Base-by-base conservation (phyloP, 2,329 filamentous ascomycete species). In the Phoma sp. region DNA sequence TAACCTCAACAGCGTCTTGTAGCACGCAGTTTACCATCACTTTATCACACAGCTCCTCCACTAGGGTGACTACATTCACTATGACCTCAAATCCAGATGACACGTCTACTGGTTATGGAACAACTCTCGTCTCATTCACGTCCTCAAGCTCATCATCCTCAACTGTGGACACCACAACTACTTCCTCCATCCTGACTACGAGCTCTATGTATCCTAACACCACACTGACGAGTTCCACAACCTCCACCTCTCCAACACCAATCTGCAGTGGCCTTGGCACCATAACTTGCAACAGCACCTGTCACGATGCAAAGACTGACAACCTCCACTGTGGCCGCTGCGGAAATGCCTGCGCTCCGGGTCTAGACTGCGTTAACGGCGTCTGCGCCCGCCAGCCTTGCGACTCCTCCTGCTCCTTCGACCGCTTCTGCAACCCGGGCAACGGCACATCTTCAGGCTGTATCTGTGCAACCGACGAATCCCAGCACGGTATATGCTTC, bases 321-420 rank as follows among this genome's bases (percentile, higher is more conserved):
- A 12, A 55, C 13, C 17, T 51, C 2, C 69, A 74, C 53, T 75
- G 71, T 45, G 68, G 69, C 10, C 48, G 55, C 10, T 74, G 70
- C 50, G 59, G 56, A 44, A 72, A 66, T 32, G 17, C 25, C 5
- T 75, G 73, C 51, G 44, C 58, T 2, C 19, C 39, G 2, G 65
- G 62, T 6, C 61, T 55, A 19, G 38, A 49, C 13, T 76, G 73
- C 46, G 59, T 63, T n/a, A 75, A 76, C 51, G 73, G 73, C 15
- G 69, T 73, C 0, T 76, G 73, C 55, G 63, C 63, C 8, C 64
- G 62, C 2, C 53, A 51, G 9, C 49, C 64, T 9, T 76, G 73
- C 58, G 64, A 73, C 51, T 70, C 68, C 2, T 51, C 51, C 27
- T 75, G 72, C 59, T 47, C 51, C 10, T 62, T 61, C n/a, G 56